Percentiles rank a stretch among this genome's conserved stretches.
Conservation (phyloP, 768 basidiomycete genomes). For the Russula griseocarnosa region DNA sequence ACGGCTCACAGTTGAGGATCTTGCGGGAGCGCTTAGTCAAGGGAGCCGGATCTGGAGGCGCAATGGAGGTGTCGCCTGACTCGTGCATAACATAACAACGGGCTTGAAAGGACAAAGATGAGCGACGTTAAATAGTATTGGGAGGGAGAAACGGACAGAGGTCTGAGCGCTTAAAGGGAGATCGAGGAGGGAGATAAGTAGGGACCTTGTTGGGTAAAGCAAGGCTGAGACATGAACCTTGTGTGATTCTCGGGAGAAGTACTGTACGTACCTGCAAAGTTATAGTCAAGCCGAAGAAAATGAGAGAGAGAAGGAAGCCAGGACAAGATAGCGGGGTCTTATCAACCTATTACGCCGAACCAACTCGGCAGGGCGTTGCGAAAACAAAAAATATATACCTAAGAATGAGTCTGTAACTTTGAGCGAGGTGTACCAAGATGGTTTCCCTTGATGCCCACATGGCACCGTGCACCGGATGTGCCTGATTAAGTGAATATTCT, state of each 20-base stretch:
- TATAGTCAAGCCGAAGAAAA: conserved; percentile 16
- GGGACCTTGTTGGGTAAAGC: conserved; percentile 25
- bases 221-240: conserved; percentile 27
- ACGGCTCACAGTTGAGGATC: conserved; percentile 28
- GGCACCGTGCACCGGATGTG: conserved; percentile 24
- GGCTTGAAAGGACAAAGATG: conserved; percentile 18
- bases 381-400: conserved; percentile 9
- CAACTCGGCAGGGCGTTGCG: conserved; percentile 17
- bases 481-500: conserved; percentile 26
- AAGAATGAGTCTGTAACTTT: conserved; percentile 20
- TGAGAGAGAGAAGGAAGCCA: conserved; percentile 16
- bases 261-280: conserved; percentile 12
- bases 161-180: conserved; percentile 24
- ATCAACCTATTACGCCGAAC: conserved; percentile 22
- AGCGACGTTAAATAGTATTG: conserved; percentile 23
- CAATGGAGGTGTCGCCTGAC: conserved; percentile 27
- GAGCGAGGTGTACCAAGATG: conserved; percentile 10
- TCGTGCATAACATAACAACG: conserved; percentile 28
- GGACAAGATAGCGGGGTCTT: conserved; percentile 18
- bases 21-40: conserved; percentile 27
- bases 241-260: conserved; percentile 26
- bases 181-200: conserved; percentile 27
- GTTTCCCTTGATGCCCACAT: conserved; percentile 20
- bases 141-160: conserved; percentile 20
- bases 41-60: conserved; percentile 22